A percentile compares a stretch with the other conserved stretches of the same genome.
Evolutionary conservation across 352 stramenopile genomes (phyloP).

Genomic region (Globisporangium cystogenes): DNA sequence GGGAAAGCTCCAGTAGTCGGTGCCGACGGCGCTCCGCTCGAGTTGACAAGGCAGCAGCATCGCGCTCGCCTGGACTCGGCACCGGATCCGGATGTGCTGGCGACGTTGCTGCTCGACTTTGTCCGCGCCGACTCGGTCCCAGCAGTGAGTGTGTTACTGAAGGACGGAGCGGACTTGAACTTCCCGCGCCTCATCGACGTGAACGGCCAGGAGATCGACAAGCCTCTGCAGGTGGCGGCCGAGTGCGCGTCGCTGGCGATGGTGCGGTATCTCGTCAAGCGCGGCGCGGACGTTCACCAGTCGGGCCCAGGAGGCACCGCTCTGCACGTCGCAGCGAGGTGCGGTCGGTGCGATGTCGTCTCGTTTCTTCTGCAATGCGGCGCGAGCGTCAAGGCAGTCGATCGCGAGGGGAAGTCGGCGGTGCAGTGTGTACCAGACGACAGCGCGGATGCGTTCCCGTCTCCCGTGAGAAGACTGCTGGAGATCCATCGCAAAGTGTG

Average conservation of each 20-base stretch:
- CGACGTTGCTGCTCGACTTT: constrained; percentile 64
- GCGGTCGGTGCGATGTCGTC: constrained; percentile 65
- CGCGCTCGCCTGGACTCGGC: constrained; percentile 42
- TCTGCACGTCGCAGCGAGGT: constrained; percentile 55
- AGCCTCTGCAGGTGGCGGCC: constrained; percentile 61
- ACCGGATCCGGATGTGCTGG: constrained; percentile 55
- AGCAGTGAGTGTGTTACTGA: constrained; percentile 65
- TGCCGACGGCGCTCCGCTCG: background rate
- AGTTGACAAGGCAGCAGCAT: constrained; percentile 3
- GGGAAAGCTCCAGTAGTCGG: background rate
- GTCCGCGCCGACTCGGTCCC: constrained; percentile 63
- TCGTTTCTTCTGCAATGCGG: constrained; percentile 76
- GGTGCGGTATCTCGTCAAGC: constrained; percentile 74
- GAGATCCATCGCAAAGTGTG: constrained; percentile 35
- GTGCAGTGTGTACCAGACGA: constrained; percentile 18
- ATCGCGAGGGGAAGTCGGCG: constrained; percentile 48
- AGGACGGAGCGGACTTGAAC: constrained; percentile 74
- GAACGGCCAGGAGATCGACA: constrained; percentile 50
- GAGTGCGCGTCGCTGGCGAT: constrained; percentile 57
- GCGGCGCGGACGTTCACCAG: constrained; percentile 63
- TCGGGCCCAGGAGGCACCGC: constrained; percentile 44
- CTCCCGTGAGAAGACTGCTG: constrained; percentile 49
- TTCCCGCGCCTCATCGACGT: constrained; percentile 40
- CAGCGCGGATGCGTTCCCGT: constrained; percentile 7
- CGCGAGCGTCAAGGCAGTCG: constrained; percentile 41